Evolutionary conservation across 306 rosid species (phyloP), one percentile per base, ranked within the genome.

Genomic region (Morella rubra): DNA sequence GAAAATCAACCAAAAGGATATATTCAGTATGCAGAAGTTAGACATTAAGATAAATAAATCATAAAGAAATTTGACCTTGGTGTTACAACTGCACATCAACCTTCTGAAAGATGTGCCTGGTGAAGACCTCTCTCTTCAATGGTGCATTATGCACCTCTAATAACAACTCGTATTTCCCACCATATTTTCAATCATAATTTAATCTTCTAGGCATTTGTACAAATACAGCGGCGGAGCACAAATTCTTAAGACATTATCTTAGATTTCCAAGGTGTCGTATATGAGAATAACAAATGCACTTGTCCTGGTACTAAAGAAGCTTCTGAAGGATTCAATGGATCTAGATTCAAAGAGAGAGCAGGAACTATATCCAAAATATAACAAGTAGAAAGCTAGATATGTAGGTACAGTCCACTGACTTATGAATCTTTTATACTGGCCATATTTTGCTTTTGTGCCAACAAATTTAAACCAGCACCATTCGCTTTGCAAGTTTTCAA

Each of bases 21-120:
- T 46, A 71, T 49, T 74, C 76, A 62, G 59, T 13, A 4, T 16
- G 71, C 71, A 16, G 50, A 42, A 42, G 22, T 44, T 41, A 65
- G 18, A 65, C 71, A 42, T 8, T 3, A 65, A 4, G 12, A 44
- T 65, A 65, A 41, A 42, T 10, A 65, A 49, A 49, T 65, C 71
- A 41, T 42, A 7, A 20, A 65, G 40, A 62, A 65, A 41, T 60
- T 65, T 44, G 46, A 41, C 13, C 32, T 8, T 42, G 50, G 27
- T 4, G 27, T 41, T n/a, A 65, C 44, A 81, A 16, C 53, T 45
- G 68, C 53, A 71, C 62, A 61, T 76, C 56, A 41, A 42, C 56
- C 60, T 81, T 72, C 15, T 5, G 61, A 49, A 71, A 59, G 49
- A n/a, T 75, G 55, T 51, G 64, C 64, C 18, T 47, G 66, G 66